Percentiles rank a stretch among this genome's conserved stretches.
Conservation (phyloP, 148 eudicot species). For the Persicaria maculosa region DNA sequence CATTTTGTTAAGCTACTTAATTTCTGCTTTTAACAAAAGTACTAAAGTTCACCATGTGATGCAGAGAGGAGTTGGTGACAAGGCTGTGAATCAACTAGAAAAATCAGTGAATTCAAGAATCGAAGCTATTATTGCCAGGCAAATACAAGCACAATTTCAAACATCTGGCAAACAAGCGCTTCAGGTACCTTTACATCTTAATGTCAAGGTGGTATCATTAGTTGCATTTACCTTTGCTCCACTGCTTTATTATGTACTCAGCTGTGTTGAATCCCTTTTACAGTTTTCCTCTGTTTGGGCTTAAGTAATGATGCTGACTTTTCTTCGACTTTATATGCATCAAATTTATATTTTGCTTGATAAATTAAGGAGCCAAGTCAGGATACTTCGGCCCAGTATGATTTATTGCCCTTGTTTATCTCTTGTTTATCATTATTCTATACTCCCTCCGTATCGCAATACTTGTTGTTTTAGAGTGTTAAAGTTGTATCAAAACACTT, state of each 20-base stretch:
- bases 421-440: too few relatives aligned
- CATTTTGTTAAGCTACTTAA: constrained; percentile 5
- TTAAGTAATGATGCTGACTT: neutral
- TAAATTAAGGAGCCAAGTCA: neutral
- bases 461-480: too few relatives aligned
- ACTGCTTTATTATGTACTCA: neutral
- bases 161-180: constrained; percentile 91
- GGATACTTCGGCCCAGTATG: too few relatives aligned
- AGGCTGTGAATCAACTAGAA: constrained; percentile 80
- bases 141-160: constrained; percentile 80
- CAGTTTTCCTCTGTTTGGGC: neutral
- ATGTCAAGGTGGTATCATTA: neutral
- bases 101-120: constrained; percentile 69
- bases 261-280: neutral
- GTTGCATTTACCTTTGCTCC: neutral
- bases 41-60: neutral
- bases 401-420: too few relatives aligned
- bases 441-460: too few relatives aligned
- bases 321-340: neutral
- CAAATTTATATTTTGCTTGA: too few relatives aligned
- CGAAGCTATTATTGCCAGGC: constrained; percentile 75
- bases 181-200: constrained; percentile 41
- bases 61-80: constrained; percentile 92
- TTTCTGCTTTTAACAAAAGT: neutral
- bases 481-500: too few relatives aligned